Evolutionary conservation across 108 stramenopile genomes (phyloP), one percentile per base, ranked within the genome.

Genomic region (Fistulifera pelliculosa): DNA sequence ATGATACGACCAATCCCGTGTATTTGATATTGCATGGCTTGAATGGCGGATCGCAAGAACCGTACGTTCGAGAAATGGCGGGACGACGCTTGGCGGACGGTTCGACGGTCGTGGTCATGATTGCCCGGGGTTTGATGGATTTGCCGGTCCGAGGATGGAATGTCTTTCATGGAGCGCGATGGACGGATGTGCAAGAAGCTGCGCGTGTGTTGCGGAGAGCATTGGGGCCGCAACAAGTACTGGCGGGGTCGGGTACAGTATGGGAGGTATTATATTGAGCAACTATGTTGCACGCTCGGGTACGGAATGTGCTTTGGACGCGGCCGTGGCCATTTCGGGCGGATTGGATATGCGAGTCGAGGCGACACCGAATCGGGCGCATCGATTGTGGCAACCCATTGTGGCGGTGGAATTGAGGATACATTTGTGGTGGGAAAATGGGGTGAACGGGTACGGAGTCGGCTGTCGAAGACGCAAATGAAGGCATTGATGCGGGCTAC

Each of bases 21-120:
- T 93, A 89, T 71, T 26, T 96, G 3, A 65, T 96, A 0, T 61
- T 96, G 31, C 95, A 96, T 71, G 95, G 95, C 8, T 71, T 96
- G 25, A 91, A 89, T 49, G 93, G 95, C 22, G 92, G 92, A 0
- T 72, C 68, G 25, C 56, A 69, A 3, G 93, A 96, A 68, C 80
- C 82, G 41, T 96, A 92, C 61, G 74, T 96, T 49, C 62, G 69
- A 39, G 93, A 96, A 40, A 68, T 94, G 18, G 77, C 88, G 1
- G 14, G 41, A 22, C 80, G 80, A 16, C 60, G 81, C 26, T 68
- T 66, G n/a, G 53, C 44, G 12, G 75, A 88, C 60, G 75, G 78
- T 2, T 65, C 73, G 27, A 87, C 82, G 0, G 70, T 76, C 13
- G 64, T 76, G n/a, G 85, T 94, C 13, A 67, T 94, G 63, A 68